Conservation (phyloP, 2,329 filamentous ascomycete genomes). For the Colletotrichum shisoi region DNA sequence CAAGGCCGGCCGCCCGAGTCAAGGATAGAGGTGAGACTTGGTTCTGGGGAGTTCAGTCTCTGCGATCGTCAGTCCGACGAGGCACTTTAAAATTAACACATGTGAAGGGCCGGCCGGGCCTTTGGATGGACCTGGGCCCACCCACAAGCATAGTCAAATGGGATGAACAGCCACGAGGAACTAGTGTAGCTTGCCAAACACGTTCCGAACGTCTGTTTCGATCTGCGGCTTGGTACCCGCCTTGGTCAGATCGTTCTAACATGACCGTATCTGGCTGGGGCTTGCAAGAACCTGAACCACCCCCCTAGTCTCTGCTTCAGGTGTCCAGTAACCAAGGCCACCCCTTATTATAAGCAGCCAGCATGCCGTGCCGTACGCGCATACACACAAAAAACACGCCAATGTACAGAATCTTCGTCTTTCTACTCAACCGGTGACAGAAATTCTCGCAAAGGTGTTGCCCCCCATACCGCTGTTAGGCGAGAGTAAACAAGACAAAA, state of each 20-base stretch:
- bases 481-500: neutral
- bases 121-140: neutral
- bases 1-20: too few species aligned
- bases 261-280: neutral
- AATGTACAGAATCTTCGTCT: too few species aligned
- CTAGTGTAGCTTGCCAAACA: neutral
- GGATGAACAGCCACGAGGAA: slow-evolving; percentile 16
- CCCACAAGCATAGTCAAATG: slow-evolving; percentile 6
- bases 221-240: slow-evolving; percentile 16
- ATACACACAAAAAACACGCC: too few species aligned
- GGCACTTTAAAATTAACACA: neutral
- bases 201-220: slow-evolving; percentile 25
- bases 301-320: neutral
- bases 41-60: neutral
- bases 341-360: neutral
- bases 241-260: slow-evolving; percentile 5
- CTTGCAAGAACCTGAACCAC: neutral
- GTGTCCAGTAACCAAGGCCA: too few species aligned
- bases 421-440: too few species aligned
- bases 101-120: neutral
- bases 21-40: neutral
- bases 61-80: neutral
- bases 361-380: neutral
- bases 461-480: slow-evolving; percentile 21
- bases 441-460: neutral